Base-by-base conservation (phyloP, 257 asterid genomes). In the Osmanthus fragrans region DNA sequence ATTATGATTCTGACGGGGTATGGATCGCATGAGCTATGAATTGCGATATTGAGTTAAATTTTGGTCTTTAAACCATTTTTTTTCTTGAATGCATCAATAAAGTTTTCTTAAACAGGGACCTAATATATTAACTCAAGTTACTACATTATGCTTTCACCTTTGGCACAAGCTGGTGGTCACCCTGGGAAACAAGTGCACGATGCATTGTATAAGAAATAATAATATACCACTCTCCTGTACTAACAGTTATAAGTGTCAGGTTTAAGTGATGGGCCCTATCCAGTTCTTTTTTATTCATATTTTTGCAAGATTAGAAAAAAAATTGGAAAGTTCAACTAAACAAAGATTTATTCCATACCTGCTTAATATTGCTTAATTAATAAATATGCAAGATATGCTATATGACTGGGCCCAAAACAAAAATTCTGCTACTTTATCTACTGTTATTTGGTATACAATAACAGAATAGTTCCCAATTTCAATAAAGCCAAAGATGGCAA, bases 1-100 rank as follows among this genome's bases (percentile, higher is more conserved):
- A 85, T 81, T 77, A 73, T 65, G 92, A 91, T 79, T 91, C 97
- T 63, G 93, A 90, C 32, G 98, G 96, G 97, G 99, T 95, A 92
- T 72, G 94, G 19, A 74, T 74, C 76, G 51, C 74, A 23, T 73
- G 67, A 73, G 47, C 70, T 21, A 29, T 82, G 30, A 54, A 76
- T 47, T 74, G 63, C 9, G 32, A 64, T 74, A 33, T 70, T 32
- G 30, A n/a, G 18, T 27, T 63, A 63, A 56, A 63, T 23, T 58
- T 23, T 58, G 13, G 32, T 39, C 39, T 54, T 27, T 74, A 67
- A n/a, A 13, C 74, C 32, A n/a, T 42, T 30, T 73, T 49, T n/a
- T 70, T 54, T 32, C 29, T 11, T 37, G 13, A 27, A 34, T 66
- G 70, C 60, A 68, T 74, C 7, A 49, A 77, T 54, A 64, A 76